A percentile compares a stretch with the other conserved stretches of the same genome.
phyloP scores from a whole-genome alignment of 768 basidiomycete species.

The Tremella mesenterica region DNA sequence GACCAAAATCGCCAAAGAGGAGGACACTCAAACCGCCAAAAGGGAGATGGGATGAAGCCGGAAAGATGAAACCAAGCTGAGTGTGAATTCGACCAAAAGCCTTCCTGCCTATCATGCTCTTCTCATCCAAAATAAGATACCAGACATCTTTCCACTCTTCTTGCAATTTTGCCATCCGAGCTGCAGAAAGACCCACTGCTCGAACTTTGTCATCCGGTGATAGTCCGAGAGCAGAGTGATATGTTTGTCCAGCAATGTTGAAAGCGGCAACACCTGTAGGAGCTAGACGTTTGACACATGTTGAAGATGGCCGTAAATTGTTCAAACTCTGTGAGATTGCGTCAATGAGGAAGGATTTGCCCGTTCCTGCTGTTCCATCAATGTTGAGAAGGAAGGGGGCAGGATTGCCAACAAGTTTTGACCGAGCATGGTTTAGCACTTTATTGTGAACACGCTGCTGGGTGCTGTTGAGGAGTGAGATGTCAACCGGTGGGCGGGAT shows the following conservation, averaged over 20 bases:
- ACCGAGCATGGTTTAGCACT: not conserved
- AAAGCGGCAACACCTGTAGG: constrained; percentile 6
- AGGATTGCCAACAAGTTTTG: not conserved
- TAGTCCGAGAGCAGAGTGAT: not conserved
- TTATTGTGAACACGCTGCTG: not conserved
- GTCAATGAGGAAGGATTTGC: constrained; percentile 6
- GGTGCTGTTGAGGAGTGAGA: not conserved
- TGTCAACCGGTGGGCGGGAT: not conserved
- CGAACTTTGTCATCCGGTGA: too few species aligned
- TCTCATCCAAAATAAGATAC: constrained; percentile 6
- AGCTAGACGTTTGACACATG: not conserved
- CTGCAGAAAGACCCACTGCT: not conserved
- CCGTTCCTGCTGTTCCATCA: constrained; percentile 5
- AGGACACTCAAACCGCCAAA: not conserved
- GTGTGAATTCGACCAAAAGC: not conserved
- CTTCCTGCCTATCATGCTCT: not conserved
- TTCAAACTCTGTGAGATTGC: not conserved
- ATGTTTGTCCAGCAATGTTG: constrained; percentile 5
- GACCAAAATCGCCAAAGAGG: not conserved
- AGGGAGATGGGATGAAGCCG: not conserved
- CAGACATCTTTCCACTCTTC: not conserved
- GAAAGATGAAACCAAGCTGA: not conserved
- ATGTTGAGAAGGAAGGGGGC: constrained; percentile 3
- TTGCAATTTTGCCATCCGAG: not conserved
- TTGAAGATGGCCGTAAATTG: not conserved